These are phyloP conservation scores for Ramalina intermedia DNA, from an alignment of 495 filamentous ascomycete species.

Conservation along the genomic window DNA sequence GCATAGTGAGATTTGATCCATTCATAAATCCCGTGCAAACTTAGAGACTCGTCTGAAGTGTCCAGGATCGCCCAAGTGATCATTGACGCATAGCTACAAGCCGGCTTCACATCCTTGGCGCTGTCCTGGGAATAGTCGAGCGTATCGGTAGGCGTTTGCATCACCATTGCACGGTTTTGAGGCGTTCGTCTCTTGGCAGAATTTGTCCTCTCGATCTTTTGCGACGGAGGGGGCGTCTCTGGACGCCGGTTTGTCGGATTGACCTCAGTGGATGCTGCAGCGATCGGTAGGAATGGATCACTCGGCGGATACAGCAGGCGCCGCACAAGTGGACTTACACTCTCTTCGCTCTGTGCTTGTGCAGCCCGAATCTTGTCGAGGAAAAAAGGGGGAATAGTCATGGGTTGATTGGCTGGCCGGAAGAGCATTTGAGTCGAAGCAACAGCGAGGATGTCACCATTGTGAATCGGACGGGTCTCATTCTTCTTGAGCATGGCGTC, in stretches of 20 bases:
- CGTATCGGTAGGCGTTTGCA: constrained; percentile 60
- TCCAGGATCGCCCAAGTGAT: constrained; percentile 90
- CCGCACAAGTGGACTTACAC: neutral
- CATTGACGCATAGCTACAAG: constrained; percentile 91
- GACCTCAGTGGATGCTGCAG: constrained; percentile 6
- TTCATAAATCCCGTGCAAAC: constrained; percentile 76
- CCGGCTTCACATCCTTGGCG: constrained; percentile 80
- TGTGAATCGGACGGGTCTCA: constrained; percentile 48
- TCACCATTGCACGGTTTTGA: constrained; percentile 47
- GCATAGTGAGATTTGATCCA: constrained; percentile 82
- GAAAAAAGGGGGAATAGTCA: constrained; percentile 43
- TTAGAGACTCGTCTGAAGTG: constrained; percentile 70
- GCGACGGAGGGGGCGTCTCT: constrained; percentile 37
- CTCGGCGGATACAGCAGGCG: too few species aligned
- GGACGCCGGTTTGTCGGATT: constrained; percentile 26
- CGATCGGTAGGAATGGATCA: neutral
- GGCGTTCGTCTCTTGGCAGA: constrained; percentile 41
- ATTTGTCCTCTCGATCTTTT: constrained; percentile 6
- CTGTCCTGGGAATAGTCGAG: constrained; percentile 76
- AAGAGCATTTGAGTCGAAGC: constrained; percentile 96
- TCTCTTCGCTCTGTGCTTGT: neutral
- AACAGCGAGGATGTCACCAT: constrained; percentile 81
- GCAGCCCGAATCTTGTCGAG: constrained; percentile 32
- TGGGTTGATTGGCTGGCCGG: constrained; percentile 56
- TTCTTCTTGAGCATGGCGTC: constrained; percentile 50